Evolutionary conservation across 345 rosid species (phyloP), one percentile per base, ranked within the genome.

Genomic region (Mangifera indica): DNA sequence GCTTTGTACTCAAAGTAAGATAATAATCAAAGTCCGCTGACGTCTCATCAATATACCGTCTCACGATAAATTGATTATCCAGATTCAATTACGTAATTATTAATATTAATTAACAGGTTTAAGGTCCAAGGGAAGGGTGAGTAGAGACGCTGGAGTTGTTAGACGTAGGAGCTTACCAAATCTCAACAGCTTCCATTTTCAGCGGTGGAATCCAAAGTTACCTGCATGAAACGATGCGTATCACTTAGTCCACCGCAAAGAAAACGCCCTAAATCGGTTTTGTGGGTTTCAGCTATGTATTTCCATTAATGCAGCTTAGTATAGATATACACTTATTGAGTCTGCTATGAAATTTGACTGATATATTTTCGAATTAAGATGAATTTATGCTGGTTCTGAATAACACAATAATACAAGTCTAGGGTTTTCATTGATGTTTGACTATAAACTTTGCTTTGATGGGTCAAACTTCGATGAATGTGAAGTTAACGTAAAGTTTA

Each of bases 191-290:
- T 60, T 53, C 63, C 58, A 56, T 46, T 57, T 70, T 57, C 29
- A 56, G 48, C 10, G 65, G 21, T 26, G 71, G 80, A 66, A 77
- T 72, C 80, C 80, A 29, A 77, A 60, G 76, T 26, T 53, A 14
- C 15, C 18, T 49, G n/a, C 14, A 46, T 5, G 32, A 48, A 67
- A 71, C 37, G 67, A 15, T 71, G 74, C 59, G 67, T 71, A 20
- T 21, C 29, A 13, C 29, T 51, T 34, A 48, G 58, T 60, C 74
- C 26, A 46, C 66, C 57, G 15, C 22, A 24, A 40, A 63, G 34
- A 45, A 44, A 12, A 4, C 24, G 21, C 59, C n/a, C n/a, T n/a
- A n/a, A n/a, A n/a, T n/a, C n/a, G n/a, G n/a, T n/a, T n/a, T n/a
- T n/a, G n/a, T n/a, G n/a, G n/a, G n/a, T n/a, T n/a, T n/a, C n/a